Percentiles rank a stretch among this genome's conserved stretches.
Conservation (phyloP, 1,139 yeast species). For the Yamadazyma trypodendri region DNA sequence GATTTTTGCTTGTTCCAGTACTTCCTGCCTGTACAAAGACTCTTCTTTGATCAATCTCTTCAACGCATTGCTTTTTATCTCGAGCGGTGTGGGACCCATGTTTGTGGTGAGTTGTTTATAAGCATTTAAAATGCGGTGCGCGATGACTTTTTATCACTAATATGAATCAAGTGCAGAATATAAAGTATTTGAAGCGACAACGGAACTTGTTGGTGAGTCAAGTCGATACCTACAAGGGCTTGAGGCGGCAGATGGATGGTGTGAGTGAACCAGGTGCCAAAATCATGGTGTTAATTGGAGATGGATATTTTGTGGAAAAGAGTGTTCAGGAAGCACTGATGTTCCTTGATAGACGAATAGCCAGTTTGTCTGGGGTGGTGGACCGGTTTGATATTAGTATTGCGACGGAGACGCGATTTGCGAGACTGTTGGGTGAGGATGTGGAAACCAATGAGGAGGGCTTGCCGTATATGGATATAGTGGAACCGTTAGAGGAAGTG, state of each 20-base stretch:
- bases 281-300: slow-evolving; percentile 53
- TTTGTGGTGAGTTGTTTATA: neutral
- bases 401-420: slow-evolving; percentile 25
- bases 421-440: neutral
- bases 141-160: slow-evolving; percentile 1
- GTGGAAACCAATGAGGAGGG: slow-evolving; percentile 34
- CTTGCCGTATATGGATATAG: slow-evolving; percentile 71
- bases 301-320: slow-evolving; percentile 58
- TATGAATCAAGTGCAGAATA: neutral
- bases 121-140: neutral
- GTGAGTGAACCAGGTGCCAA: slow-evolving; percentile 9
- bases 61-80: slow-evolving; percentile 75
- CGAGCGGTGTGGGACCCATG: slow-evolving; percentile 77
- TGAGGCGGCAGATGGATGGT: slow-evolving; percentile 4
- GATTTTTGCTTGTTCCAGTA: slow-evolving; percentile 55
- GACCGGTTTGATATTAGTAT: slow-evolving; percentile 36
- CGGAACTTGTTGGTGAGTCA: slow-evolving; percentile 13
- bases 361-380: slow-evolving; percentile 17
- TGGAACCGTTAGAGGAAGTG: slow-evolving; percentile 78
- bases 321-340: slow-evolving; percentile 40
- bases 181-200: slow-evolving; percentile 7
- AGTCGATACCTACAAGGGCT: slow-evolving; percentile 10
- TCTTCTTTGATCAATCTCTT: slow-evolving; percentile 75
- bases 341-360: slow-evolving; percentile 38
- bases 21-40: slow-evolving; percentile 60